Base-by-base conservation (phyloP, 805 yeast genomes). In the Saturnispora kantuleensis region DNA sequence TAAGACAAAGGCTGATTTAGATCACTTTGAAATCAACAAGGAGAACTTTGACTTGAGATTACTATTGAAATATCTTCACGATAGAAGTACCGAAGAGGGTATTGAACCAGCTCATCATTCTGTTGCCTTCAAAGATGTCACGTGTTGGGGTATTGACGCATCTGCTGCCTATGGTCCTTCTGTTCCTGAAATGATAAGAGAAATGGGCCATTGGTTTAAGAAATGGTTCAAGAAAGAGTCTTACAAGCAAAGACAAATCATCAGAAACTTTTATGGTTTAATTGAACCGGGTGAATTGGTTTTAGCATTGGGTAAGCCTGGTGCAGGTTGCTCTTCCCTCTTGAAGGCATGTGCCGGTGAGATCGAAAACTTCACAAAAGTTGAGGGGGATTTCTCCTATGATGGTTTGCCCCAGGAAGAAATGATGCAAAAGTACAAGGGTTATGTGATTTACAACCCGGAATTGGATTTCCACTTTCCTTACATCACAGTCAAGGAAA, bases 251-350 rank as follows among this genome's bases (percentile, higher is more conserved):
- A 52, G 59, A 47, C 42, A 50, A 26, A 50, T 60, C 18, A 47
- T 60, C 28, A 42, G 39, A 35, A 49, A 47, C 39, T 48, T 56
- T 18, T 47, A 55, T 9, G 60, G 60, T 36, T 38, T 36, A 36
- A 50, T 50, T 28, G 62, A 66, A 43, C 70, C 81, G 1, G 80
- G 79, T 53, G 74, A 73, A 52, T 69, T 74, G 75, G 62, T 73
- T 39, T 64, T 75, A 47, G 77, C 73, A 15, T 59, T 73, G 34
- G 77, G 77, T 53, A 67, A 73, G 59, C 82, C 83, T 3, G 81
- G 81, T 56, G 77, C 82, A 34, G 83, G 83, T 48, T 76, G 81
- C 54, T 74, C 83, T 4, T 74, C 81, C 5, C 61, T 77, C 18
- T 57, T 77, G 47, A 70, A 70, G 48, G 55, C 65, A 44, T 31